These are phyloP conservation scores for Gnaphalium uliginosum DNA, from an alignment of 129 eudicot species.

Conservation along the genomic window DNA sequence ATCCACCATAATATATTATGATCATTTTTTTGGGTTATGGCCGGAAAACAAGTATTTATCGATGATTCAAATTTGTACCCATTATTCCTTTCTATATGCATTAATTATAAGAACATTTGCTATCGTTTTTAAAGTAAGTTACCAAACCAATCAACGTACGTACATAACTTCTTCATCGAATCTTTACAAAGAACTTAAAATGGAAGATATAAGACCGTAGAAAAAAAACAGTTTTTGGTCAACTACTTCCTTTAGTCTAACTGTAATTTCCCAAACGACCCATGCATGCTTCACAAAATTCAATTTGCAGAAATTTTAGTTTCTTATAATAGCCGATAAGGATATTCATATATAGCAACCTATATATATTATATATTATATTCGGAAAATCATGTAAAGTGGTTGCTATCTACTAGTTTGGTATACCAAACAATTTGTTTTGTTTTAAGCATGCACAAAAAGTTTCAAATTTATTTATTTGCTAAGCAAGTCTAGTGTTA, in stretches of 20 bases:
- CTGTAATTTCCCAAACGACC: not conserved
- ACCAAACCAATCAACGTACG: not conserved
- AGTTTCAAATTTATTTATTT: not conserved
- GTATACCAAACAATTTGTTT: constrained; percentile 11
- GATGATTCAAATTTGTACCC: no score
- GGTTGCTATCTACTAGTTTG: not conserved
- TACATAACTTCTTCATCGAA: not conserved
- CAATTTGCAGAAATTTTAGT: not conserved
- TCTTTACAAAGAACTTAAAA: not conserved
- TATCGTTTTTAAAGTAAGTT: not conserved
- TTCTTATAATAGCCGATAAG: not conserved
- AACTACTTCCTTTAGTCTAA: not conserved
- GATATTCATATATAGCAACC: not conserved
- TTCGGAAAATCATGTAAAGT: not conserved
- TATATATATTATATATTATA: no score
- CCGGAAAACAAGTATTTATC: no score
- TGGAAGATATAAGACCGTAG: not conserved
- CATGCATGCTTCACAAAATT: not conserved
- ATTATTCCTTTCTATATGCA: no score
- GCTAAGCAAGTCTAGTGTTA: not conserved
- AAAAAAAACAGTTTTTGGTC: not conserved
- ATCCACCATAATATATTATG: no score
- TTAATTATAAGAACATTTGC: not conserved
- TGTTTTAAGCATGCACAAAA: not conserved
- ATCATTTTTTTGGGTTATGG: no score